Percentiles rank a stretch among this genome's conserved stretches.
Conservation (phyloP, 179 eudicot genomes). For the Corrigiola litoralis region DNA sequence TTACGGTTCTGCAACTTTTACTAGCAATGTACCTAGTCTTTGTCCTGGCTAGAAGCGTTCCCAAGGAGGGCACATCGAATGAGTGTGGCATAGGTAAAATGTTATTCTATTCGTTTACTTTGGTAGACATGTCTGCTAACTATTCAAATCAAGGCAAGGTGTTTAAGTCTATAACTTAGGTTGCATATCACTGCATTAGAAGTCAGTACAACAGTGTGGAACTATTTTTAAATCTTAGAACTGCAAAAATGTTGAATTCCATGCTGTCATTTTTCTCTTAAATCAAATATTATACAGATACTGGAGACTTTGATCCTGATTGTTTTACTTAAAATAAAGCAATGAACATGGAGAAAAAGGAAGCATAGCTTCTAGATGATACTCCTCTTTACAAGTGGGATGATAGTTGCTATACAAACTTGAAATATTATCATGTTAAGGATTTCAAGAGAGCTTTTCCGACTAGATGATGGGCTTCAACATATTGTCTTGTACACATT, state of each 20-base stretch:
- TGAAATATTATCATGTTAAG: too few species aligned
- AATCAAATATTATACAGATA: background rate
- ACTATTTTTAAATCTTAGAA: background rate
- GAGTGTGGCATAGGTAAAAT: constrained; percentile 45
- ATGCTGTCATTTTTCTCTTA: background rate
- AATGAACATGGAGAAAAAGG: background rate
- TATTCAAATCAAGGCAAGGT: background rate
- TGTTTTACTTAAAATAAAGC: background rate
- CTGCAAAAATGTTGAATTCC: background rate
- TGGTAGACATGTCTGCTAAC: background rate
- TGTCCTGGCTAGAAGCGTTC: constrained; percentile 28
- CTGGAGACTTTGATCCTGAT: background rate
- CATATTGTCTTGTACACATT: too few species aligned
- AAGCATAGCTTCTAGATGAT: background rate
- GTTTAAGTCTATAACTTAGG: too few species aligned
- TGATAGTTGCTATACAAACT: background rate
- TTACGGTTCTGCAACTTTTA: constrained; percentile 43
- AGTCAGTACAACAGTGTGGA: background rate
- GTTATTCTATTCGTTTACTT: constrained; percentile 1
- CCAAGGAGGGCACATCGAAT: constrained; percentile 22
- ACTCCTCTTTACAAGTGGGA: background rate
- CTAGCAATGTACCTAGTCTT: constrained; percentile 41
- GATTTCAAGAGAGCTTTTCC: too few species aligned
- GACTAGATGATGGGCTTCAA: too few species aligned
- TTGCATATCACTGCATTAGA: too few species aligned